Base-by-base conservation (phyloP, 2,329 filamentous ascomycete genomes). In the Talaromyces sp. region DNA sequence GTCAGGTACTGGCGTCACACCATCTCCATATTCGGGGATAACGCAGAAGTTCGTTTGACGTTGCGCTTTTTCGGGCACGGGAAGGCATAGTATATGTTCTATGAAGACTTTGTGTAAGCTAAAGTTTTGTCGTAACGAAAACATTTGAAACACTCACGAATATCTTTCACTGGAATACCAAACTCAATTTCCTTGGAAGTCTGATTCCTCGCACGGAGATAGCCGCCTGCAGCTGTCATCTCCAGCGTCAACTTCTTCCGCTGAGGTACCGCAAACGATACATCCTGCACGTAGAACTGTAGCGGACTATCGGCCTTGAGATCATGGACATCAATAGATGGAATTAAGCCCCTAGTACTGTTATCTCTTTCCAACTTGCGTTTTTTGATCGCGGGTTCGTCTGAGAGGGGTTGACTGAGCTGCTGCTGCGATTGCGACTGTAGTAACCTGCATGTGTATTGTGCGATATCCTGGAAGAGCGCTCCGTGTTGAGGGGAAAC, bases 191-290 rank as follows among this genome's bases (percentile, higher is more conserved):
- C 73, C 43, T 76, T 77, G 17, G 78, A 80, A 2, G 76, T 69
- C 41, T 83, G 76, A 57, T 79, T 80, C 58, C 78, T 70, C 28
- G 77, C 79, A 43, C 79, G 75, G 37, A 84, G 72, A 54, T 67
- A 78, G n/a, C 65, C 64, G 59, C 63, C 64, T 54, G 68, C 67
- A 50, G 71, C 70, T 36, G 82, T 75, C n/a, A 86, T 68, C 66
- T 85, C 80, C 28, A 87, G 74, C 50, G 77, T 81, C 60, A 85
- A 75, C 73, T 87, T 87, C 74, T 86, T 87, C 55, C 84, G 75
- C 64, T 84, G 81, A 2, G 84, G 84, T 0, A 85, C 76, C 15
- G 82, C 77, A 69, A 87, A 85, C 57, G 82, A 84, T 56, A 84
- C 74, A 63, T 85, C 83, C 57, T 77, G 75, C 60, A 79, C 74